Evolutionary conservation across 805 yeast species (phyloP), one percentile per base, ranked within the genome.

Genomic region (Wickerhamiella bombiphila): DNA sequence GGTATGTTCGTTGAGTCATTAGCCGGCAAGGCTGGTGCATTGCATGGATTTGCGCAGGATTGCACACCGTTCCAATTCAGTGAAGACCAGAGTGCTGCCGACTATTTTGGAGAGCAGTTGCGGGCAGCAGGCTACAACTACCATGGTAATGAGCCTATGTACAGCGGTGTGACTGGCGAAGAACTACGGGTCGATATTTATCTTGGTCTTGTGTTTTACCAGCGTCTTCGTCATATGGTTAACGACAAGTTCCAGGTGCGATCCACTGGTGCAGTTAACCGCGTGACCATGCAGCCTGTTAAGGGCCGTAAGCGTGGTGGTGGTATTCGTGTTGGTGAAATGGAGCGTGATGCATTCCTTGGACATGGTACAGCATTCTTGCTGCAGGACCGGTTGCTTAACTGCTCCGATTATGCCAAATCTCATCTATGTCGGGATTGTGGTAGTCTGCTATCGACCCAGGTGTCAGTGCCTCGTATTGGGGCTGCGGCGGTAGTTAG

Each of bases 281-380:
- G 91, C 26, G 70, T 91, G 58, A 91, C 97, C 14, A 85, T 88
- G 96, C 98, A 91, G 69, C 98, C 98, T 29, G 98, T 91, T 40
- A 91, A 91, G 66, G 98, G 98, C 54, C 79, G 98, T 66, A 91
- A 91, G 76, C 76, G 97, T 66, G 76, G 80, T 48, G 98, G 98
- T 64, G 98, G 98, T 79, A 91, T 91, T 51, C 93, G 98, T 70
- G 93, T 91, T 29, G 98, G 98, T 60, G 98, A 91, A 62, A 91
- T 91, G 98, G 98, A 91, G 65, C 80, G 98, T 65, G 98, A 91
- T 70, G 98, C 98, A 2, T 68, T 91, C 52, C 85, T 91, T 59
- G 98, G 97, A 42, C 98, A 91, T 56, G 98, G 98, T 62, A 80
- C 98, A 5, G 85, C 98, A 1, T 91, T 72, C 74, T 64, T 91